Base-by-base conservation (phyloP, 768 basidiomycete genomes). In the Collybiopsis luxurians region DNA sequence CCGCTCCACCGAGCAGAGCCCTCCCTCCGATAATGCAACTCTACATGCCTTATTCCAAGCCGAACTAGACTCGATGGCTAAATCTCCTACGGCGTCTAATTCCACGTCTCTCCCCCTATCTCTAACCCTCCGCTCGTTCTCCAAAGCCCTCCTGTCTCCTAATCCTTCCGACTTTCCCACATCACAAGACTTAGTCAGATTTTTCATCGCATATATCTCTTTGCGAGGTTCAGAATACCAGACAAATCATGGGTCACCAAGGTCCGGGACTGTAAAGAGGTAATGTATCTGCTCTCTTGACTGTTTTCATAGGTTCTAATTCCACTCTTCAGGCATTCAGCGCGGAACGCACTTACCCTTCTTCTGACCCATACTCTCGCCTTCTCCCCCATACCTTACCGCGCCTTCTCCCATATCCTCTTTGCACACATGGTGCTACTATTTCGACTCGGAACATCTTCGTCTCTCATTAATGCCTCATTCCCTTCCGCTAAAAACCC, bases 1-100 rank as follows among this genome's bases (percentile, higher is more conserved):
- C 2, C 13, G 19, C 31, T n/a, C 24, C 19, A 38, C 31, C n/a
- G 31, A 38, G 73, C 74, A 1, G 77, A 81, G 76, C 3, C 26
- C 38, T 3, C 15, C 31, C 13, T 34, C 31, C 13, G 31, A 34
- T 13, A 13, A 34, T 34, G 31, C 5, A 5, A 34, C 5, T 34
- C 31, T 34, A 13, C 31, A 34, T 6, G 13, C 13, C 13, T 13
- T 34, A 34, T 34, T 34, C 13, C 6, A 34, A 34, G 31, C 31
- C 5, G 31, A 34, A 34, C 31, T 6, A 6, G 6, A 34, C 5
- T 34, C 31, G 5, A 5, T 34, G 5, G 31, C 13, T 34, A 13
- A 34, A 34, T 13, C 5, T 34, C 31, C 5, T 13, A 34, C 31
- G 13, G 31, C 31, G 31, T 34, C 31, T 5, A 13, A 13, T 34